These are phyloP conservation scores for Vigna hirtella DNA, from an alignment of 306 rosid genomes.

Conservation along the genomic window DNA sequence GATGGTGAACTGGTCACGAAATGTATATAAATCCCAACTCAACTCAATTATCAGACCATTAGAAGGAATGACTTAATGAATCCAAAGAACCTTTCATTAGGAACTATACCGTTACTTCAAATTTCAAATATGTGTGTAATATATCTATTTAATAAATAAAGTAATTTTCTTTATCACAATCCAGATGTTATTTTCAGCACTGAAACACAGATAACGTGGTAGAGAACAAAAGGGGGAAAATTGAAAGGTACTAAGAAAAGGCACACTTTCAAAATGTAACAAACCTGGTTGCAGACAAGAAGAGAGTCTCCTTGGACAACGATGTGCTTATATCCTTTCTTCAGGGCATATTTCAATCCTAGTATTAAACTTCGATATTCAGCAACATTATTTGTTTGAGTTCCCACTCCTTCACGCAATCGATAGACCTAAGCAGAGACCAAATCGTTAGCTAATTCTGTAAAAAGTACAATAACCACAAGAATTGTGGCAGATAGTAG, in stretches of 20 bases:
- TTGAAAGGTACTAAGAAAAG: neutral
- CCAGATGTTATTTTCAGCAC: neutral
- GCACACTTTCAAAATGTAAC: constrained; percentile 15
- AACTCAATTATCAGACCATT: constrained; percentile 13
- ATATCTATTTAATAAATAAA: neutral
- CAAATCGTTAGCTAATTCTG: constrained; percentile 24
- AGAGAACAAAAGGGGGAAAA: neutral
- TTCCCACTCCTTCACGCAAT: constrained; percentile 83
- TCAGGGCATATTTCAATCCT: constrained; percentile 73
- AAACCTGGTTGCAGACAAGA: constrained; percentile 94
- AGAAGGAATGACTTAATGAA: neutral
- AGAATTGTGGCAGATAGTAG: constrained; percentile 18
- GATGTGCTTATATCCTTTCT: constrained; percentile 69
- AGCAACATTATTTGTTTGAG: constrained; percentile 72
- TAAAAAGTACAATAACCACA: neutral
- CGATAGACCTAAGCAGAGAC: constrained; percentile 62
- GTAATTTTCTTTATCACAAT: neutral
- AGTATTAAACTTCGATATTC: constrained; percentile 82
- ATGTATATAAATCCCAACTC: neutral
- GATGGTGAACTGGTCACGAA: constrained; percentile 10
- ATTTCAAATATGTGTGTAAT: neutral
- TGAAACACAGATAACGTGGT: neutral
- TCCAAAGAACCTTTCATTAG: constrained; percentile 5
- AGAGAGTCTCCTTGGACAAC: constrained; percentile 72
- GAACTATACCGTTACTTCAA: constrained; percentile 17